Evolutionary conservation across 192 early-diverging fungal genomes (phyloP).

Genomic region (Helicostylum pulchrum): DNA sequence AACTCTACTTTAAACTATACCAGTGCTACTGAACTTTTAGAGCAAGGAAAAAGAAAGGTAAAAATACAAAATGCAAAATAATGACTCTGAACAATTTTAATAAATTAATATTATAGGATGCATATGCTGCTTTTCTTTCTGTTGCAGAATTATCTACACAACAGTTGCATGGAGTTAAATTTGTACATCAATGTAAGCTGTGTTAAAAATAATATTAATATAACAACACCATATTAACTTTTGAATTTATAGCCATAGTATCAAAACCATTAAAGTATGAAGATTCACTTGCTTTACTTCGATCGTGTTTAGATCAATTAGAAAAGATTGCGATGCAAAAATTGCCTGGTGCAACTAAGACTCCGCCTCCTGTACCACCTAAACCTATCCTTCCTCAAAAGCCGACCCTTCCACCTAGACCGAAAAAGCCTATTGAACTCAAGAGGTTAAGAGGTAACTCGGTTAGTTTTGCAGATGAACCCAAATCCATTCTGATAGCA

Average conservation of each 20-base stretch:
- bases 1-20: conserved; percentile 15
- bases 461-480: conserved; percentile 22
- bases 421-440: conserved; percentile 20
- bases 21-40: conserved; percentile 38
- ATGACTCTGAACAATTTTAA: background rate
- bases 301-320: conserved; percentile 13
- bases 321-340: conserved; percentile 19
- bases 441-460: conserved; percentile 16
- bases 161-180: conserved; percentile 49
- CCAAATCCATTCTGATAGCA: too few species aligned
- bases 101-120: background rate
- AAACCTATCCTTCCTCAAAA: conserved; percentile 22
- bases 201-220: conserved; percentile 4
- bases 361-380: conserved; percentile 21
- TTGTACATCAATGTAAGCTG: conserved; percentile 50
- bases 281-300: conserved; percentile 1
- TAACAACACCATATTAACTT: background rate
- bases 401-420: conserved; percentile 48
- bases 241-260: conserved; percentile 6
- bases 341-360: conserved; percentile 10
- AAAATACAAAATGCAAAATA: background rate
- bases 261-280: conserved; percentile 14
- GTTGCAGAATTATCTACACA: conserved; percentile 42
- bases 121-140: conserved; percentile 48
- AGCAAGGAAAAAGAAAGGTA: conserved; percentile 48